These are phyloP conservation scores for Penicillium ochrochloron DNA, from an alignment of 495 filamentous ascomycete genomes.

Conservation along the genomic window DNA sequence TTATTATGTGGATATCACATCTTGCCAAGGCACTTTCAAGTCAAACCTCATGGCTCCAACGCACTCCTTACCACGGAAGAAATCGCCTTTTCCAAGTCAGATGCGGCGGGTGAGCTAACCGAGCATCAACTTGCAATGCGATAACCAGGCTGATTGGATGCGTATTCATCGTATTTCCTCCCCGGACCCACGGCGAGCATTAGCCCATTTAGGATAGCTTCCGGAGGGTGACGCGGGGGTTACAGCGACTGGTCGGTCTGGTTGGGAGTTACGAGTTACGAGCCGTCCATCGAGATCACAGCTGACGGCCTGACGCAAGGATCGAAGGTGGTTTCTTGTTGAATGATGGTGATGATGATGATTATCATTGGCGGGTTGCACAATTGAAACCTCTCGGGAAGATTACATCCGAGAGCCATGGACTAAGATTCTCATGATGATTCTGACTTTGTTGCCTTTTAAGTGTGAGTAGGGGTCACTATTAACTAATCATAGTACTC, in stretches of 20 bases:
- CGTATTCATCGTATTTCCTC: conserved; percentile 22
- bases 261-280: neutral
- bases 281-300: neutral
- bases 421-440: neutral
- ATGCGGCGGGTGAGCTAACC: neutral
- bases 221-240: conserved; percentile 4
- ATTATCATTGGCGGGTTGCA: neutral
- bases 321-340: neutral
- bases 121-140: neutral
- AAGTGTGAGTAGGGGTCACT: neutral
- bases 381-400: neutral
- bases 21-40: neutral
- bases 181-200: conserved; percentile 7
- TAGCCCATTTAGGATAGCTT: conserved; percentile 21
- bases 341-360: neutral
- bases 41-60: neutral
- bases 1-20: neutral
- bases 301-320: neutral
- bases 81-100: neutral
- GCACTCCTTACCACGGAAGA: neutral
- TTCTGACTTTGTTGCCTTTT: neutral
- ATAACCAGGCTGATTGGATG: conserved; percentile 9
- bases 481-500: neutral
- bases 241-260: neutral
- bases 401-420: neutral